Percentiles rank a stretch among this genome's conserved stretches.
phyloP scores from a whole-genome alignment of 768 basidiomycete species.

The Coprinopsis sp. region DNA sequence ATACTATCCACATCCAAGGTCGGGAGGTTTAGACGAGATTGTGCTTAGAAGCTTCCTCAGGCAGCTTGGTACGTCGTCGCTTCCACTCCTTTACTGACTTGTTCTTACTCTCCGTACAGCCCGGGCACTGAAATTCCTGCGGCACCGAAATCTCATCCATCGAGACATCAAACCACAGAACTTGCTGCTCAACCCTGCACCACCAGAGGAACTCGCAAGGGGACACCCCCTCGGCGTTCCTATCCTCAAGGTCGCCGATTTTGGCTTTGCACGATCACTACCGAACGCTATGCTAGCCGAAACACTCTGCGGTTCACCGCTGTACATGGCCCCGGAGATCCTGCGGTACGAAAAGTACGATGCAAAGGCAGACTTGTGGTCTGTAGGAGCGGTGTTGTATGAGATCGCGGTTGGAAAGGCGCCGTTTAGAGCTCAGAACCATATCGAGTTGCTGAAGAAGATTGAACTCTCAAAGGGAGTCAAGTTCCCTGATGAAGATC shows the following conservation, averaged over 20 bases:
- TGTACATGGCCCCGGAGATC: conserved; percentile 99
- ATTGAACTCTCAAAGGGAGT: conserved; percentile 90
- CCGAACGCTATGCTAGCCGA: conserved; percentile 95
- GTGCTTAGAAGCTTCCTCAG: conserved; percentile 90
- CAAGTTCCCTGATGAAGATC: conserved; percentile 91
- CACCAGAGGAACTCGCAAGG: conserved; percentile 70
- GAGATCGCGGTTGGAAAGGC: conserved; percentile 94
- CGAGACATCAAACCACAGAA: conserved; percentile 99
- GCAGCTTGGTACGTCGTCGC: conserved; percentile 64
- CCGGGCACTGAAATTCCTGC: conserved; percentile 88
- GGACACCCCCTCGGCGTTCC: conserved; percentile 93
- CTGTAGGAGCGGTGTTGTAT: conserved; percentile 92
- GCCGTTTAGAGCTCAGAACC: conserved; percentile 93
- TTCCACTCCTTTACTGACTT: neutral
- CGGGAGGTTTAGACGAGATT: conserved; percentile 86
- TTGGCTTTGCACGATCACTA: conserved; percentile 92
- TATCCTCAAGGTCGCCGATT: conserved; percentile 95
- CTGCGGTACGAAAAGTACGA: conserved; percentile 96
- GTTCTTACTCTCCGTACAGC: conserved; percentile 40
- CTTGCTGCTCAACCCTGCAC: conserved; percentile 80
- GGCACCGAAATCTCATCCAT: conserved; percentile 87
- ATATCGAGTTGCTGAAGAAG: conserved; percentile 90
- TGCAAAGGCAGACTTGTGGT: conserved; percentile 97
- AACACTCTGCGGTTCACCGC: conserved; percentile 95
- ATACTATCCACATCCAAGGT: conserved; percentile 88